Base-by-base conservation (phyloP, 768 basidiomycete genomes). In the Tylopilus plumbeoviolaceoides region DNA sequence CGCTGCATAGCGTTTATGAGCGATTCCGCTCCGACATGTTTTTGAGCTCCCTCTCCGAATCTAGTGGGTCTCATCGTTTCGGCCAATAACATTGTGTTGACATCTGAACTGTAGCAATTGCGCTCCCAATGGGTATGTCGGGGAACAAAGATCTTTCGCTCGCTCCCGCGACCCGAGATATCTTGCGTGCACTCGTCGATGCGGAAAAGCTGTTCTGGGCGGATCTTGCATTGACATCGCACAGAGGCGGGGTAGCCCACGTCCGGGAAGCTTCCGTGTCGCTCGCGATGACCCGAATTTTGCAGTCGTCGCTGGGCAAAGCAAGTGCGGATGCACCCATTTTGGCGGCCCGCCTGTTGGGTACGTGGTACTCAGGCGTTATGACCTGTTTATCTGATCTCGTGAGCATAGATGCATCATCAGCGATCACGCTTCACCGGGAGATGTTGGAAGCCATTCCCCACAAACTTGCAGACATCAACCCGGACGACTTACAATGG, bases 11-110 rank as follows among this genome's bases (percentile, higher is more conserved):
- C 25, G 88, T 87, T 1, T 85, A 94, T 59, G 78, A 79, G 35
- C 83, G 83, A 7, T 91, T 95, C 74, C 81, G 82, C 30, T 78
- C 82, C 0, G 94, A 98, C 64, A 89, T 97, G 74, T 89, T 94
- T 65, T 74, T 97, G 53, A 93, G 87, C 63, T 94, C 94, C 17
- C 72, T 98, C 21, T 80, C 87, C 0, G 95, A 98, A 66, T 95
- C 95, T 1, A 85, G 94, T 95, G 61, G 33, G 91, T 72, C 15
- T 39, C 25, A 33, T 53, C 10, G 30, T 41, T 14, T 12, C 30
- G 30, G 5, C 44, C 44, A 39, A 40, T 53, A 27, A 43, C 3
- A 5, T 15, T 11, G 8, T 31, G 14, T 31, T 70, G n/a, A 54
- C 28, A 10, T 47, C 53, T 62, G 6, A 44, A 52, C 30, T 18